phyloP scores from a whole-genome alignment of 2,329 filamentous ascomycete genomes.

The Pseudogymnoascus sp. region DNA sequence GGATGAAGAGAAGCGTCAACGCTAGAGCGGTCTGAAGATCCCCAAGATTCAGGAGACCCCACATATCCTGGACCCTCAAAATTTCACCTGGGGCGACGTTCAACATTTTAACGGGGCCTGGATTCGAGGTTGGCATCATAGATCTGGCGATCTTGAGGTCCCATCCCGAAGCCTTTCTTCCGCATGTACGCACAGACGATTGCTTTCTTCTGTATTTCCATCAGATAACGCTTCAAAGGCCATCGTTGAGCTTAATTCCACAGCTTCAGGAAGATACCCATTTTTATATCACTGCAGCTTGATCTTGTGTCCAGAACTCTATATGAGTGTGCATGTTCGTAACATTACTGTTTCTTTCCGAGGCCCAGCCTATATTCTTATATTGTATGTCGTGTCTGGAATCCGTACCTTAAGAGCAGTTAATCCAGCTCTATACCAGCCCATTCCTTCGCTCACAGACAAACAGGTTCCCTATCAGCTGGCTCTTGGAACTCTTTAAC shows the following conservation, averaged over 20 bases:
- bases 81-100: background rate
- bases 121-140: conserved; percentile 5
- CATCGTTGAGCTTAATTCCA: background rate
- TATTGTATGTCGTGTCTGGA: background rate
- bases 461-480: background rate
- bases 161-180: background rate
- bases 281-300: background rate
- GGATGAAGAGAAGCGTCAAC: conserved; percentile 1
- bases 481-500: background rate
- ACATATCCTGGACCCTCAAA: conserved; percentile 6
- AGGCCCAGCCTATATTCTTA: background rate
- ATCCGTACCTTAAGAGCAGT: background rate
- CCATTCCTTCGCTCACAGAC: background rate
- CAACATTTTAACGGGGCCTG: background rate
- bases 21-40: background rate
- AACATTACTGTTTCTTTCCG: background rate
- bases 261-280: background rate
- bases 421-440: background rate
- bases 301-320: background rate
- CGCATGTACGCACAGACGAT: background rate
- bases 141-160: background rate
- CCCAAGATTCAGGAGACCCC: conserved; percentile 4
- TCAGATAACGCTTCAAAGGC: background rate
- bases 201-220: background rate
- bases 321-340: background rate